phyloP scores from a whole-genome alignment of 768 basidiomycete genomes.

The Phallus indusiatus region DNA sequence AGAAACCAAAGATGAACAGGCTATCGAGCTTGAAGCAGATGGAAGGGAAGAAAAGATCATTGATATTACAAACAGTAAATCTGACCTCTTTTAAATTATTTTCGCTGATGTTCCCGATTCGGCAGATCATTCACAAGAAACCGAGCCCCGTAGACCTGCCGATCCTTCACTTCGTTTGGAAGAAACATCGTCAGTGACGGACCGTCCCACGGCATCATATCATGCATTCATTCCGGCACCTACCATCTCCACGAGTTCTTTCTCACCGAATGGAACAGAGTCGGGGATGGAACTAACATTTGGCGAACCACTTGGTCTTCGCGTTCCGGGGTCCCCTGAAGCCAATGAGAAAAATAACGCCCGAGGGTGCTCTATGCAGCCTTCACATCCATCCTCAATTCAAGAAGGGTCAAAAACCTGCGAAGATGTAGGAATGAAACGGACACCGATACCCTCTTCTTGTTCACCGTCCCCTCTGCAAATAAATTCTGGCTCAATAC shows the following conservation, averaged over 20 bases:
- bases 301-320: neutral
- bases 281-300: neutral
- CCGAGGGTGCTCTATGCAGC: neutral
- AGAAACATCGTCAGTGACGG: neutral
- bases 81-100: neutral
- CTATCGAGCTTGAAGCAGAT: constrained; percentile 12
- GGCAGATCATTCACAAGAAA: neutral
- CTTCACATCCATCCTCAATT: neutral
- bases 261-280: neutral
- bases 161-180: neutral
- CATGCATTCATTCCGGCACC: neutral
- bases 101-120: constrained; percentile 4
- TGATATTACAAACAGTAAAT: constrained; percentile 40
- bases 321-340: neutral
- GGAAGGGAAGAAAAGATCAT: constrained; percentile 22
- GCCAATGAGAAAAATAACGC: neutral
- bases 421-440: constrained; percentile 16
- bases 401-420: constrained; percentile 8
- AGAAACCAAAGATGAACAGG: constrained; percentile 27
- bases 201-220: neutral
- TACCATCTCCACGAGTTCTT: neutral
- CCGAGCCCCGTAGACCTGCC: neutral
- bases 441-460: constrained; percentile 49
- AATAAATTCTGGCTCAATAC: constrained; percentile 16
- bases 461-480: constrained; percentile 45